A percentile compares a stretch with the other conserved stretches of the same genome.
Evolutionary conservation across 805 yeast species (phyloP).

Genomic region (Starmera dryadoides): DNA sequence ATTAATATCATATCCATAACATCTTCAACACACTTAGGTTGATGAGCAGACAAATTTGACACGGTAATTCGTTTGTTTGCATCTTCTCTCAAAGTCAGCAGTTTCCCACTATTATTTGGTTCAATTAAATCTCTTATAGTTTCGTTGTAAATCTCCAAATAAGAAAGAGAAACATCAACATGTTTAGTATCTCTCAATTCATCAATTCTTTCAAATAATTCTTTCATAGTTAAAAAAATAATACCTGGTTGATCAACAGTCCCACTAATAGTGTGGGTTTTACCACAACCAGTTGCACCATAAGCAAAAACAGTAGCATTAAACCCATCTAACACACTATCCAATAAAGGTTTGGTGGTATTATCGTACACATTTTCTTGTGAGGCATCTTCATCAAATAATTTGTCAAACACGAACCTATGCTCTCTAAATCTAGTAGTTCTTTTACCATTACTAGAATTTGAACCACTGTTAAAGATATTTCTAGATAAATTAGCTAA

Average conservation of each 20-base stretch:
- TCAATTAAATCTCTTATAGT: constrained; percentile 71
- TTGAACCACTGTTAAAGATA: constrained; percentile 27
- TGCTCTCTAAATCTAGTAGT: constrained; percentile 58
- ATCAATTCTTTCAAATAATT: constrained; percentile 59
- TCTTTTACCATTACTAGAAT: constrained; percentile 17
- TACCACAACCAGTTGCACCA: constrained; percentile 99
- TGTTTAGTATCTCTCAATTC: constrained; percentile 43
- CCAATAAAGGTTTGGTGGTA: constrained; percentile 69
- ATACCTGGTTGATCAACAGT: constrained; percentile 69
- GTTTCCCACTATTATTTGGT: constrained; percentile 41
- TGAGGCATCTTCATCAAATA: constrained; percentile 58
- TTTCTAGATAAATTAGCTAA: constrained; percentile 23
- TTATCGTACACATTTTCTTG: constrained; percentile 62
- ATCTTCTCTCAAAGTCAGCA: constrained; percentile 65
- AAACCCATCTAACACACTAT: constrained; percentile 72
- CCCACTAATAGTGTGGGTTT: constrained; percentile 86
- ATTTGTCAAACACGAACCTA: constrained; percentile 71
- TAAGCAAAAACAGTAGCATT: constrained; percentile 93
- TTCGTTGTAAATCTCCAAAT: constrained; percentile 88
- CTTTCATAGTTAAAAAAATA: constrained; percentile 70
- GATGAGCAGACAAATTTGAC: constrained; percentile 58
- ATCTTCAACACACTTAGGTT: constrained; percentile 56
- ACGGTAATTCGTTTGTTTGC: constrained; percentile 58
- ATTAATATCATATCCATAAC: constrained; percentile 69
- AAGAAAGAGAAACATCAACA: constrained; percentile 60